Base-by-base conservation (phyloP, 2,329 filamentous ascomycete species). In the Neonectria coccinea region DNA sequence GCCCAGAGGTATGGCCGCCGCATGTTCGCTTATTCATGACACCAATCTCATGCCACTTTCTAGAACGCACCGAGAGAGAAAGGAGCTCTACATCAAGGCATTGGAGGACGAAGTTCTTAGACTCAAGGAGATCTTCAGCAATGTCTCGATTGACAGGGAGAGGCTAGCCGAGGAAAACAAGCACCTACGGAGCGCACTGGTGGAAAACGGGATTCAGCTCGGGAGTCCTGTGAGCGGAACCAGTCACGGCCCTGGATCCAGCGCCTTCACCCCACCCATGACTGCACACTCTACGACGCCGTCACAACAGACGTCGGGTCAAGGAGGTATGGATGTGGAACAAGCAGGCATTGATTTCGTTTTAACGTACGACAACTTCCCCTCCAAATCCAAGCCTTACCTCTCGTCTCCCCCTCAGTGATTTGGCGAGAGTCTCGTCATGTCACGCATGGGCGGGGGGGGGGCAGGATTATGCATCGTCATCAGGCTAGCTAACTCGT, bases 1-100 rank as follows among this genome's bases (percentile, higher is more conserved):
- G 96, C 96, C 31, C 96, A 98, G 80, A 91, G 94, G 94, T 97
- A 88, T 72, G 80, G 66, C 44, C 20, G 16, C 7, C 33, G 14
- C 29, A 16, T 42, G 10, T 36, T 9, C 41, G 16, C 12, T 45
- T 44, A 10, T 41, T 29, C n/a, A 20, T 5, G 20, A 10, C n/a
- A 47, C 62, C 67, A 55, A 71, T 61, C 52, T 63, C 59, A 45
- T 42, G 10, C 42, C 58, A 25, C n/a, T 20, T 44, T 1, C 11
- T 57, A 97, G 96, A 76, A 98, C 96, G 18, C 96, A 99, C 79
- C 93, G 96, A 60, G 96, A 98, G 81, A 89, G 96, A 70, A 98
- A 98, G 79, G 96, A 98, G 80, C 87, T 94, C 73, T 98, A 98
- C 78, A 97, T 97, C 83, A 97, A 97, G 79, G 89, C 92, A 11